Evolutionary conservation across 2,329 filamentous ascomycete species (phyloP).

Genomic region (Fusarium multiceps): DNA sequence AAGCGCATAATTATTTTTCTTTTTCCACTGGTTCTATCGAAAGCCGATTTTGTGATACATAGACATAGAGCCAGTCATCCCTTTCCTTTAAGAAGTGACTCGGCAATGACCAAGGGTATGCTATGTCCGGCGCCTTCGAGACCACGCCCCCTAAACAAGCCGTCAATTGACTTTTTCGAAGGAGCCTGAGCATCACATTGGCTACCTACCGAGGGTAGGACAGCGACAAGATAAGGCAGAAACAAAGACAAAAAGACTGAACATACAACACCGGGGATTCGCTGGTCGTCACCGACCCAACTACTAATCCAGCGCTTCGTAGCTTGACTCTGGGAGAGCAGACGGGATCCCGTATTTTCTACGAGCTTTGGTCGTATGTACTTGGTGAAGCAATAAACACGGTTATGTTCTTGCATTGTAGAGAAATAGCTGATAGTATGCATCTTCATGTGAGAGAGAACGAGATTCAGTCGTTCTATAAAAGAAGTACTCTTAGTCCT

Average conservation of each 20-base stretch:
- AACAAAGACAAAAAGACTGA: neutral
- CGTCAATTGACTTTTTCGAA: neutral
- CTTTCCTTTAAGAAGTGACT: neutral
- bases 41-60: neutral
- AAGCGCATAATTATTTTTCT: neutral
- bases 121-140: neutral
- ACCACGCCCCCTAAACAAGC: neutral
- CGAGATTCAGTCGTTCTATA: neutral
- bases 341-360: slow-evolving; percentile 36
- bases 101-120: neutral
- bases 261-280: slow-evolving; percentile 38
- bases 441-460: neutral
- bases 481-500: neutral
- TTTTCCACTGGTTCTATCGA: neutral
- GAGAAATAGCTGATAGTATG: neutral
- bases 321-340: slow-evolving; percentile 36
- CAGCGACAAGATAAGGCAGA: neutral
- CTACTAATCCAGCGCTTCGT: slow-evolving; percentile 38
- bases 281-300: slow-evolving; percentile 37
- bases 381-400: too few relatives aligned
- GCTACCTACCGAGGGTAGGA: neutral
- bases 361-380: slow-evolving; percentile 28
- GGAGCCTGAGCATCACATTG: neutral
- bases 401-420: neutral
- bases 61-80: too few relatives aligned